Evolutionary conservation across 2,329 filamentous ascomycete genomes (phyloP).

Genomic region (Penicillium glabrum): DNA sequence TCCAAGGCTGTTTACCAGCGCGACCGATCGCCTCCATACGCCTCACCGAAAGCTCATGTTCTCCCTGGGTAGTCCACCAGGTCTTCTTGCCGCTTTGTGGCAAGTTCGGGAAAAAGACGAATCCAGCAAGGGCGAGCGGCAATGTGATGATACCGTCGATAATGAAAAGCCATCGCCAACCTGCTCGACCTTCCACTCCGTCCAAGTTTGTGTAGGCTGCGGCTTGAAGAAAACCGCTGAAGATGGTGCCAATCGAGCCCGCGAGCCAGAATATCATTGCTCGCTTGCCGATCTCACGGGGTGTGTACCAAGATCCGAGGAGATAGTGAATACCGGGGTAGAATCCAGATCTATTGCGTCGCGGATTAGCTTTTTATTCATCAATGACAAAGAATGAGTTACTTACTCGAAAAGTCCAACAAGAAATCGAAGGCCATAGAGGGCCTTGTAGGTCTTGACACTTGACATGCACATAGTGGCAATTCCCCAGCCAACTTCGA

Average conservation of each 20-base stretch:
- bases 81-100: constrained; percentile 22
- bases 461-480: constrained; percentile 21
- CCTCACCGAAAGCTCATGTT: constrained; percentile 23
- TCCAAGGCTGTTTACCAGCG: constrained; percentile 39
- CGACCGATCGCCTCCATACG: constrained; percentile 39
- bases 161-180: constrained; percentile 32
- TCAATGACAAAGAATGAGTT: not conserved
- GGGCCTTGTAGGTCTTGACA: constrained; percentile 23
- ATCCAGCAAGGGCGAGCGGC: constrained; percentile 23
- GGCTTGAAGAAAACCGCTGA: constrained; percentile 24
- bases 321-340: constrained; percentile 28
- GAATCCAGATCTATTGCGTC: constrained; percentile 16
- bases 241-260: constrained; percentile 18
- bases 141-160: constrained; percentile 28
- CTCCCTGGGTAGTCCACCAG: constrained; percentile 25
- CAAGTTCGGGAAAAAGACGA: constrained; percentile 23
- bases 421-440: constrained; percentile 26
- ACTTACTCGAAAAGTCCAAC: constrained; percentile 30
- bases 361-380: not conserved
- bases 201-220: constrained; percentile 26
- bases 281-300: constrained; percentile 24
- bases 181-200: constrained; percentile 21
- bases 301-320: constrained; percentile 28
- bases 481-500: constrained; percentile 35
- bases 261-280: constrained; percentile 26